Base-by-base conservation (phyloP, 495 filamentous ascomycete genomes). In the Tuber calosporum region DNA sequence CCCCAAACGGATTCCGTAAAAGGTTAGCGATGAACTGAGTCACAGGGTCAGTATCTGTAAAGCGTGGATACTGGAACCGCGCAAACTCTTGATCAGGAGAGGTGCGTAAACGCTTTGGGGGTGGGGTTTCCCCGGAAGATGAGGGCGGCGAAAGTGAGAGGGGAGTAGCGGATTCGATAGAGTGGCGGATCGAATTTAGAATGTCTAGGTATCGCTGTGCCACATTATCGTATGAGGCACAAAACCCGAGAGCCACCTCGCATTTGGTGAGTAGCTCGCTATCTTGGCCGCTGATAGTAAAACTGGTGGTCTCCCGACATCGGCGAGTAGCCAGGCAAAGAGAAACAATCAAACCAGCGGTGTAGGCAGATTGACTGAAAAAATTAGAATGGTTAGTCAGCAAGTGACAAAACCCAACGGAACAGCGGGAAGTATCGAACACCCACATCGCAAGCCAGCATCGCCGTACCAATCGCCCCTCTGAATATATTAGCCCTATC, bases 301-400 rank as follows among this genome's bases (percentile, higher is more conserved):
- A 71, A 9, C 30, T 22, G 67, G 19, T 34, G 1, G 41, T 69
- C 43, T 72, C 62, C n/a, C 67, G 58, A 66, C 53, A 53, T 36
- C 45, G 66, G 53, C 22, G 62, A n/a, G 74, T 58, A n/a, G 76
- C 68, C 37, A 71, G 69, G 30, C 67, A 74, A n/a, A 81, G 69
- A 22, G 70, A 74, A 36, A 77, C 67, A 67, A 75, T 66, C 9
- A 81, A 66, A 17, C 73, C 76, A 19, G 79, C 79, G 1, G 71
- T 81, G 66, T 79, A 81, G n/a, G 79, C 76, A n/a, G 79, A 69
- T 77, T 81, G 79, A 41, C 79, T 80, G 30, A 11, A 11, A 68
- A 43, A 62, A 22, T 22, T 17, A 20, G 42, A 17, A 62, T 69
- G 68, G 17, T 40, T 40, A 76, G 43, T 30, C 48, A 34, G 30